These are phyloP conservation scores for Pythium coloratum DNA, from an alignment of 352 stramenopile genomes.

Conservation along the genomic window DNA sequence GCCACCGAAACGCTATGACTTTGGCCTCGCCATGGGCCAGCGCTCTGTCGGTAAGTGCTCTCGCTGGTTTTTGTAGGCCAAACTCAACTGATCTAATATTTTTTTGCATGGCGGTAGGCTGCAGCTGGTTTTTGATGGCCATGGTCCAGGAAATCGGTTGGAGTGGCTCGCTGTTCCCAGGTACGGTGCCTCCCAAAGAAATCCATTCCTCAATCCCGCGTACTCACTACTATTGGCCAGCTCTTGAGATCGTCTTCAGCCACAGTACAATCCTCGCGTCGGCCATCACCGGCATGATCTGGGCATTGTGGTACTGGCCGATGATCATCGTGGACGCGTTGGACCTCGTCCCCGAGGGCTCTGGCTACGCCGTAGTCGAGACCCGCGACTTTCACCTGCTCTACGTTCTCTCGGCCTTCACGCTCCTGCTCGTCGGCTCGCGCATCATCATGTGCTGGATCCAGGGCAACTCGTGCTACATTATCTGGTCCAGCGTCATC, in stretches of 20 bases:
- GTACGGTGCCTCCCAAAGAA: constrained; percentile 26
- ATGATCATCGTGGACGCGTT: constrained; percentile 89
- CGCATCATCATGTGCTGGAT: constrained; percentile 92
- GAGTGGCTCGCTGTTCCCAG: constrained; percentile 87
- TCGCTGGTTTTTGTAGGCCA: neutral
- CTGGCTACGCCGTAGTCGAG: constrained; percentile 77
- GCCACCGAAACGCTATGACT: constrained; percentile 75
- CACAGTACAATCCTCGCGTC: constrained; percentile 88
- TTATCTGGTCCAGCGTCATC: constrained; percentile 87
- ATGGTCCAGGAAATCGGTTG: constrained; percentile 85
- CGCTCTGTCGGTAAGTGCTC: constrained; percentile 52
- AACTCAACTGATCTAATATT: neutral
- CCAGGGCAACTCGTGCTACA: constrained; percentile 85
- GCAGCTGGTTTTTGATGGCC: constrained; percentile 83
- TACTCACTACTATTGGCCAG: constrained; percentile 26
- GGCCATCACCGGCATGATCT: constrained; percentile 79
- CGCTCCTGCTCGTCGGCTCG: constrained; percentile 73
- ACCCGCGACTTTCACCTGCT: constrained; percentile 74
- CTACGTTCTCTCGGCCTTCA: constrained; percentile 82
- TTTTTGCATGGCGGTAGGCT: constrained; percentile 36
- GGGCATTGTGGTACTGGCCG: constrained; percentile 85
- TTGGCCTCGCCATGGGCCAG: constrained; percentile 70
- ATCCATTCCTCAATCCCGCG: neutral
- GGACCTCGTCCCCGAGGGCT: constrained; percentile 67
- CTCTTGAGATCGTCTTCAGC: constrained; percentile 85